These are phyloP conservation scores for Spinellus fusiger DNA, from an alignment of 192 early-diverging fungal species.

Conservation along the genomic window DNA sequence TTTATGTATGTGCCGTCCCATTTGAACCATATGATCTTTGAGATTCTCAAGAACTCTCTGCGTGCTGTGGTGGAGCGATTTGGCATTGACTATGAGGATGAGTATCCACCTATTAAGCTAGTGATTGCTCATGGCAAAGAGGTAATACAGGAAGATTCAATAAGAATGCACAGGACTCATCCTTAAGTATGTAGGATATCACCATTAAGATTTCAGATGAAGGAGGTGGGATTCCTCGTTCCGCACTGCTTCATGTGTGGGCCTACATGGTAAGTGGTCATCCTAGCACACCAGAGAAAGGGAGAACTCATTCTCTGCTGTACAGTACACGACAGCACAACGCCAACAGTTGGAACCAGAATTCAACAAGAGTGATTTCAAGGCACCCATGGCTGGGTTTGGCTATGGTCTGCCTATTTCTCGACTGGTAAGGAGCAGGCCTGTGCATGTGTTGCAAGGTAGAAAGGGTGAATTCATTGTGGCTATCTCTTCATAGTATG, in stretches of 20 bases:
- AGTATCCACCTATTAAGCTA: conserved; percentile 91
- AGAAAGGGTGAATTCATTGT: not conserved
- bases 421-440: conserved; percentile 40
- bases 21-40: conserved; percentile 96
- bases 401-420: conserved; percentile 95
- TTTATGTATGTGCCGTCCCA: conserved; percentile 97
- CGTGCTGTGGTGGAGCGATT: conserved; percentile 91
- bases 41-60: conserved; percentile 94
- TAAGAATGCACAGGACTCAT: not conserved
- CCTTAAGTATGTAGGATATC: conserved; percentile 64
- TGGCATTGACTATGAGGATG: conserved; percentile 70
- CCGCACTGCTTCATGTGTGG: conserved; percentile 86
- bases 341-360: conserved; percentile 64
- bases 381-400: conserved; percentile 80
- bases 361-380: conserved; percentile 70
- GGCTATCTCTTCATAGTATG: conserved; percentile 52
- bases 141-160: conserved; percentile 17
- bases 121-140: conserved; percentile 83
- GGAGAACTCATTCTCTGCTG: not conserved
- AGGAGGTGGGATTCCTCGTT: conserved; percentile 88
- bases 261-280: conserved; percentile 69
- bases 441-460: not conserved
- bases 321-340: conserved; percentile 72
- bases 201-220: conserved; percentile 96
- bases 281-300: too few relatives aligned